phyloP scores from a whole-genome alignment of 257 asterid species.

The Salvia miltiorrhiza region DNA sequence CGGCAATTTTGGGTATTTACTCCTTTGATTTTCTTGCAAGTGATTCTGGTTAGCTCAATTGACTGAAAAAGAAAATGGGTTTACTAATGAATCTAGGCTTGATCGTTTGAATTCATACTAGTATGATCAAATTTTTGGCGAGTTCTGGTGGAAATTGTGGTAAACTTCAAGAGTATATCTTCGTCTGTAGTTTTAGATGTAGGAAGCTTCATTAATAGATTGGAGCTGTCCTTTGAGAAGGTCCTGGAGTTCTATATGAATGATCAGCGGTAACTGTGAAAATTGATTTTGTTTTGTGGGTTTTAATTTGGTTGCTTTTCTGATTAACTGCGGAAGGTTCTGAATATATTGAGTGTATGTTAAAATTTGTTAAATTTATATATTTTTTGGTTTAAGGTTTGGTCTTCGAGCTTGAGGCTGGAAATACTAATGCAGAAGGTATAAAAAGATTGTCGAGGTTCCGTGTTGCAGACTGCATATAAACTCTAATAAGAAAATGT shows the following conservation, averaged over 20 bases:
- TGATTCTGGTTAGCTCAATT: not conserved
- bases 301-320: not conserved
- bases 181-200: not conserved
- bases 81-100: not conserved
- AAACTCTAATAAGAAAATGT: conserved; percentile 42
- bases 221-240: not conserved
- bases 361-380: not conserved
- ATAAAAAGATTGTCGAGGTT: conserved; percentile 23
- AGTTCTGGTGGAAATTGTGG: not conserved
- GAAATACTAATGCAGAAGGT: conserved; percentile 45
- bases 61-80: not conserved
- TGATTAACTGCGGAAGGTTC: not conserved
- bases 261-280: too few species aligned
- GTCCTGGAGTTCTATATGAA: not conserved
- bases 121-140: not conserved
- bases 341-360: not conserved
- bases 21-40: not conserved
- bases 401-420: conserved; percentile 21
- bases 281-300: too few species aligned
- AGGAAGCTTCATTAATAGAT: not conserved
- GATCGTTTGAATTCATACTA: not conserved
- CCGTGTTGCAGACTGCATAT: conserved; percentile 15
- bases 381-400: not conserved
- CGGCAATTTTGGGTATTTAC: not conserved
- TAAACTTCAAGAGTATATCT: not conserved